A percentile compares a stretch with the other conserved stretches of the same genome.
phyloP scores from a whole-genome alignment of 805 yeast species.

The Wickerhamiella sorbophila region DNA sequence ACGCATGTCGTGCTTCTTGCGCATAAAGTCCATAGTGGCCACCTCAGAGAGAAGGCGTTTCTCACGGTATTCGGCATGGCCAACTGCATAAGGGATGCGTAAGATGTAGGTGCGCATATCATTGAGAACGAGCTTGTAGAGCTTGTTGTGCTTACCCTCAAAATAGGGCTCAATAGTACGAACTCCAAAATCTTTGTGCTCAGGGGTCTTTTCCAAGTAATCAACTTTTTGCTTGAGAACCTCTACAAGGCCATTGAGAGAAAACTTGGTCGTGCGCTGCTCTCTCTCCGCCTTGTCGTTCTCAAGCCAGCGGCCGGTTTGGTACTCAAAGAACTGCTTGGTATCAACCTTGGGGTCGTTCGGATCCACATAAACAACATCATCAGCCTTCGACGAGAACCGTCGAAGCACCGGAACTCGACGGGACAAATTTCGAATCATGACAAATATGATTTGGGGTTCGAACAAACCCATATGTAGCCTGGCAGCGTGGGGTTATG shows the following conservation, averaged over 20 bases:
- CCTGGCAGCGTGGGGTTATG: too few species aligned
- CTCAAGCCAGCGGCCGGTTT: constrained; percentile 92
- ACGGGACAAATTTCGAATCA: not conserved
- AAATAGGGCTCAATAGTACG: constrained; percentile 71
- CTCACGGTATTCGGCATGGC: constrained; percentile 40
- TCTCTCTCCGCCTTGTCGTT: constrained; percentile 63
- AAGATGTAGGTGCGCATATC: constrained; percentile 50
- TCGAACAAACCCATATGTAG: too few species aligned
- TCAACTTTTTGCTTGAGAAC: constrained; percentile 20
- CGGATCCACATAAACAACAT: constrained; percentile 13
- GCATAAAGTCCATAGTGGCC: constrained; percentile 79
- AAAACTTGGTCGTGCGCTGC: constrained; percentile 65
- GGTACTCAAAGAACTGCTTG: constrained; percentile 56
- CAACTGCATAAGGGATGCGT: constrained; percentile 79
- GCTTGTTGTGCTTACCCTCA: constrained; percentile 88
- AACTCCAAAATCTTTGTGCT: constrained; percentile 35
- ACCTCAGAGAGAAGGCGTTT: constrained; percentile 69
- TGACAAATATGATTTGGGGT: not conserved
- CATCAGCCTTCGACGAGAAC: constrained; percentile 6
- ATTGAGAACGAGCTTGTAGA: constrained; percentile 58
- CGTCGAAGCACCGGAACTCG: constrained; percentile 22
- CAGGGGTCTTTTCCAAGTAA: constrained; percentile 25
- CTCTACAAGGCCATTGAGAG: constrained; percentile 56
- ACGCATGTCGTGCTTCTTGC: constrained; percentile 41
- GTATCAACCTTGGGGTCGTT: constrained; percentile 15